A percentile compares a stretch with the other conserved stretches of the same genome.
Conservation (phyloP, 345 rosid species). For the Brassica incana region DNA sequence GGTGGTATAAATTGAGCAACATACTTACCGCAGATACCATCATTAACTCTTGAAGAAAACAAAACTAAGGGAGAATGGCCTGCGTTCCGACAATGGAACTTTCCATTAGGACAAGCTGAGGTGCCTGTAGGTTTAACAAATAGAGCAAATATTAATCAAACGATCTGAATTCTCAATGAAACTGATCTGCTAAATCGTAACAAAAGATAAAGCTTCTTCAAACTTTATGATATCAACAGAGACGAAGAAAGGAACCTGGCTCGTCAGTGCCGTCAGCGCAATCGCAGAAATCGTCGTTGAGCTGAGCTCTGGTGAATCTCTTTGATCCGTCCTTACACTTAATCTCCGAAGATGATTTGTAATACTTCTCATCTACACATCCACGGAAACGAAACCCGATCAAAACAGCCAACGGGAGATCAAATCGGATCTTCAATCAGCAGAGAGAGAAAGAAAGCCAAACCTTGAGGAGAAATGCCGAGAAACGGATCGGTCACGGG, state of each 20-base stretch:
- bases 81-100: constrained; percentile 78
- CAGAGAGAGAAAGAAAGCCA: constrained; percentile 4
- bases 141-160: not conserved
- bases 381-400: not conserved
- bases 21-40: constrained; percentile 88
- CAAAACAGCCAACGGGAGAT: not conserved
- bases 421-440: constrained; percentile 16
- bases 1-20: not conserved
- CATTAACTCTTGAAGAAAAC: constrained; percentile 94
- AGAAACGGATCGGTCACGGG: constrained; percentile 53
- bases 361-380: constrained; percentile 68
- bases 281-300: constrained; percentile 95
- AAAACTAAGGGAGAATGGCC: constrained; percentile 61
- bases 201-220: not conserved
- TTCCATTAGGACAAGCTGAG: constrained; percentile 86
- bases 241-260: constrained; percentile 54
- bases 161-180: not conserved
- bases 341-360: constrained; percentile 66
- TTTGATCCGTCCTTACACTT: constrained; percentile 84
- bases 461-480: constrained; percentile 93
- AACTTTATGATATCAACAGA: not conserved
- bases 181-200: not conserved
- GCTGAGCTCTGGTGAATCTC: constrained; percentile 69
- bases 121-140: constrained; percentile 56
- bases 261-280: constrained; percentile 91